Evolutionary conservation across 2,329 filamentous ascomycete species (phyloP).

Genomic region (Fusarium gaditjirri): DNA sequence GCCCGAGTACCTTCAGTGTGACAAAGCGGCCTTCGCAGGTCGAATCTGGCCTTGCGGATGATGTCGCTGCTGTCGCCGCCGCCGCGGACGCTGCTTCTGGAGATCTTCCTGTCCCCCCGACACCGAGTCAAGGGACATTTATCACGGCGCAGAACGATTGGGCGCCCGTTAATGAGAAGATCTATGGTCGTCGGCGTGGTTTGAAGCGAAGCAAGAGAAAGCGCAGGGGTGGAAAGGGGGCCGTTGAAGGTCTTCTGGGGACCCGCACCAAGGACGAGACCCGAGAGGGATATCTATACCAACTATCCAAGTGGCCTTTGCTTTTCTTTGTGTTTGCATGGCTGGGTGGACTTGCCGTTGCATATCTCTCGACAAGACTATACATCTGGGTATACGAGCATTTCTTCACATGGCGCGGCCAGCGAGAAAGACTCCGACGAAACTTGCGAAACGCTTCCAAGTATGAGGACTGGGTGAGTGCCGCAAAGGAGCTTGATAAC

Average conservation of each 20-base stretch:
- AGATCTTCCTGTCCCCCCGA: conserved; percentile 43
- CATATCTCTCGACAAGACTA: conserved; percentile 83
- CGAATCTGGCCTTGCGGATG: conserved; percentile 46
- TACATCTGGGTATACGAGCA: conserved; percentile 97
- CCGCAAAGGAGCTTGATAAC: conserved; percentile 80
- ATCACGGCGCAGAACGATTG: conserved; percentile 96
- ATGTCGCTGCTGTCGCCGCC: conserved; percentile 51
- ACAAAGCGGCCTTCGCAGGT: conserved; percentile 55
- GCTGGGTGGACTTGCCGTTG: conserved; percentile 75
- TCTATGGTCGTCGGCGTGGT: conserved; percentile 57
- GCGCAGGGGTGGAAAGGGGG: conserved; percentile 51
- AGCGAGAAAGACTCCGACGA: conserved; percentile 75
- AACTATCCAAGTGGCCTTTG: conserved; percentile 90
- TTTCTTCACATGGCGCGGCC: conserved; percentile 87
- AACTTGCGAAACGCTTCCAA: conserved; percentile 76
- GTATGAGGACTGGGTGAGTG: conserved; percentile 85
- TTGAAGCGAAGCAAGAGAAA: conserved; percentile 48
- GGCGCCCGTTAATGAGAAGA: conserved; percentile 84
- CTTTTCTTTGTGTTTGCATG: conserved; percentile 82
- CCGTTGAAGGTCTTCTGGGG: conserved; percentile 56
- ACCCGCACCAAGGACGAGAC: conserved; percentile 87
- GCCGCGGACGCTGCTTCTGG: conserved; percentile 54
- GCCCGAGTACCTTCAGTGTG: conserved; percentile 54
- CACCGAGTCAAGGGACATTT: conserved; percentile 61
- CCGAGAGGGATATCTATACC: conserved; percentile 90